These are phyloP conservation scores for Cytospora piceae DNA, from an alignment of 2,329 filamentous ascomycete genomes.

Conservation along the genomic window DNA sequence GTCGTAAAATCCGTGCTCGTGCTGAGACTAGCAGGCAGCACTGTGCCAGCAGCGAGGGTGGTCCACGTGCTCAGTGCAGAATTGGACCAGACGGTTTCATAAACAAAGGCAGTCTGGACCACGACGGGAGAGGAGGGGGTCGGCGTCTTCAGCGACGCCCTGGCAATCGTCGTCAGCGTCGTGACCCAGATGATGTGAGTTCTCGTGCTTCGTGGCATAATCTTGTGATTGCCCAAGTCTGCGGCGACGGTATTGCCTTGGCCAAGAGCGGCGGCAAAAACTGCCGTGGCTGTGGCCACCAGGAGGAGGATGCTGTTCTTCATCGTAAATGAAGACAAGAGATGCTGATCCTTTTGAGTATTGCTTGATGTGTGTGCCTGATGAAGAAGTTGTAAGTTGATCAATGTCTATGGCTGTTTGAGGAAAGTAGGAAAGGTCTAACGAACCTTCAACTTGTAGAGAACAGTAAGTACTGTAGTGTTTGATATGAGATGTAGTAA, in stretches of 20 bases:
- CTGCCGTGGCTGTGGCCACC: conserved; percentile 45
- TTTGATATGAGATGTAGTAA: neutral
- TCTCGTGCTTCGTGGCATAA: neutral
- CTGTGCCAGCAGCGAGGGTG: neutral
- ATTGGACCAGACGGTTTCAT: neutral
- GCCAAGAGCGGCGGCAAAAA: conserved; percentile 37
- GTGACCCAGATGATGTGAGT: neutral
- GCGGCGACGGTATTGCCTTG: neutral
- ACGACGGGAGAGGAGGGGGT: neutral
- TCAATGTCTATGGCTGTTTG: neutral
- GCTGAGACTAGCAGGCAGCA: neutral
- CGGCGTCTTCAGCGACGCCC: neutral
- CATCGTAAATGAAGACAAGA: neutral
- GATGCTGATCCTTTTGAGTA: neutral
- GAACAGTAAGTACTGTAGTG: neutral
- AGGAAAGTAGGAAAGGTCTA: neutral
- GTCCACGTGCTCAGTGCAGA: neutral
- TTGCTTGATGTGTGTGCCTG: neutral
- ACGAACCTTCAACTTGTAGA: neutral
- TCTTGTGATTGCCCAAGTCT: neutral
- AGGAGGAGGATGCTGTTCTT: conserved; percentile 23
- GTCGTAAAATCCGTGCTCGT: neutral
- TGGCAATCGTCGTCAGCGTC: neutral
- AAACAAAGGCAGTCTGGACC: neutral
- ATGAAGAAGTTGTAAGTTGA: neutral